Conservation (phyloP, 495 filamentous ascomycete species). For the Acidomyces sp. region DNA sequence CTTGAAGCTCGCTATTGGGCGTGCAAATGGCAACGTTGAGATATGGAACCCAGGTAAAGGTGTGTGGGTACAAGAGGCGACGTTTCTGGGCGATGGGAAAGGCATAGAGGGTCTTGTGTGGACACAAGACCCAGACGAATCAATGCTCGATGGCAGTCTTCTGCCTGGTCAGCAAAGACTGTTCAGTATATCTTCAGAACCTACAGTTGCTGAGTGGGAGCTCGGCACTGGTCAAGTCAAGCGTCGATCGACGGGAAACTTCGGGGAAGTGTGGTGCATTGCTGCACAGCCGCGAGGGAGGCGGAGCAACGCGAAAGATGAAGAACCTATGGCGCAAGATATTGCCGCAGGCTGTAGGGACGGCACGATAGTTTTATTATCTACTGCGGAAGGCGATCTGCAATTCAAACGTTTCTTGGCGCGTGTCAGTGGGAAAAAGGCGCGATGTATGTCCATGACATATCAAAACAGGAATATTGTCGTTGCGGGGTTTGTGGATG, state of each 20-base stretch:
- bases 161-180: slow-evolving; percentile 65
- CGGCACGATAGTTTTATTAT: slow-evolving; percentile 72
- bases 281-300: slow-evolving; percentile 64
- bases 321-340: slow-evolving; percentile 47
- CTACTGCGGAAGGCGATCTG: slow-evolving; percentile 68
- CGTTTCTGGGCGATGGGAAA: slow-evolving; percentile 70
- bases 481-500: slow-evolving; percentile 83
- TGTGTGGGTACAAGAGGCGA: slow-evolving; percentile 78
- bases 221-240: slow-evolving; percentile 59
- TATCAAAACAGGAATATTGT: slow-evolving; percentile 75
- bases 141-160: slow-evolving; percentile 44
- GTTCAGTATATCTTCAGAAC: slow-evolving; percentile 93
- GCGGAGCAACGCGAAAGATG: slow-evolving; percentile 25
- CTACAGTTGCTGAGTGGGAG: slow-evolving; percentile 89
- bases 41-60: slow-evolving; percentile 91
- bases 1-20: slow-evolving; percentile 73
- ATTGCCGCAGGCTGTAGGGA: slow-evolving; percentile 86
- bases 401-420: slow-evolving; percentile 56
- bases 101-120: slow-evolving; percentile 84
- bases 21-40: slow-evolving; percentile 92
- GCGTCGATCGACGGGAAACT: slow-evolving; percentile 76
- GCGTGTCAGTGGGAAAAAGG: slow-evolving; percentile 62
- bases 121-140: slow-evolving; percentile 71
- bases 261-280: slow-evolving; percentile 94
- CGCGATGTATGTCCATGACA: slow-evolving; percentile 73